Conservation (phyloP, 1,139 yeast genomes). For the Geotrichum europaeum region DNA sequence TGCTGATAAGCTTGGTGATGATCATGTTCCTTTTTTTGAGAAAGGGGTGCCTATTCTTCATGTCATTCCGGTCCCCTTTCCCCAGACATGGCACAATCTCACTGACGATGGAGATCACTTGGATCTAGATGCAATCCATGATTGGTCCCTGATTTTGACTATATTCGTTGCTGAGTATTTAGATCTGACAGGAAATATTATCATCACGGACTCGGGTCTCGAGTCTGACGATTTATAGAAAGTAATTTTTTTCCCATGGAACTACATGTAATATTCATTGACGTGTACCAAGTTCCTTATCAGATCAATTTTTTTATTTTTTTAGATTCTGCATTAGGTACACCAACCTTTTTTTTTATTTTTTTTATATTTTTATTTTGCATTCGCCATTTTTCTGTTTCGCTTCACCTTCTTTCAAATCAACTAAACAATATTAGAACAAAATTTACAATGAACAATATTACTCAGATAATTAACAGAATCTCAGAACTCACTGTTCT, state of each 20-base stretch:
- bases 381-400: too few species aligned
- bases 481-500: background rate
- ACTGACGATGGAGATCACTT: slow-evolving; percentile 36
- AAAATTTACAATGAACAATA: background rate
- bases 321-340: background rate
- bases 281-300: background rate
- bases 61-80: slow-evolving; percentile 47
- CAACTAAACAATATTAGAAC: background rate
- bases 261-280: background rate
- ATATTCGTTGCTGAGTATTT: slow-evolving; percentile 35
- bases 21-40: slow-evolving; percentile 47
- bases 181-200: slow-evolving; percentile 23
- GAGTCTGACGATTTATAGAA: background rate
- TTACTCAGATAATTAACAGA: background rate
- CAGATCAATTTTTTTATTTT: background rate
- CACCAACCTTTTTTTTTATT: background rate
- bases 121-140: slow-evolving; percentile 32
- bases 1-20: slow-evolving; percentile 43
- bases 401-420: background rate
- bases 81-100: slow-evolving; percentile 47
- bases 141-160: slow-evolving; percentile 35
- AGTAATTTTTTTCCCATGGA: background rate
- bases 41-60: slow-evolving; percentile 46
- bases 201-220: background rate
- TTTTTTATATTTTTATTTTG: background rate